Percentiles rank a stretch among this genome's conserved stretches.
These are phyloP conservation scores for Cyberlindnera meyerae DNA, from an alignment of 805 yeast genomes.

Conservation along the genomic window DNA sequence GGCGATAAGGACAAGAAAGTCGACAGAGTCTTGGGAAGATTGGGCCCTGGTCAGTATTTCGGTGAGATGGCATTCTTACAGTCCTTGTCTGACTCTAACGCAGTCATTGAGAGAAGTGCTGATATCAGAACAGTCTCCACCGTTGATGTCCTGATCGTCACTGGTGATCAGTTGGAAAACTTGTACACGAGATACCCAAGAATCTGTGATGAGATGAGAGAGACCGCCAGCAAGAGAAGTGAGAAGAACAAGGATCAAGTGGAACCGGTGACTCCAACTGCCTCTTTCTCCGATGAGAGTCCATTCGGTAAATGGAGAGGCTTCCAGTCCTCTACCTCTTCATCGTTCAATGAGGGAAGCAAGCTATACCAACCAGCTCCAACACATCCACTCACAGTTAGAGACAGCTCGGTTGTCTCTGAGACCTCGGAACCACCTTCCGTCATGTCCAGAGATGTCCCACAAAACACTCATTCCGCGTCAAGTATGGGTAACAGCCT, in stretches of 20 bases:
- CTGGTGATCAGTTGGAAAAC: constrained; percentile 48
- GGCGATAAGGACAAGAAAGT: constrained; percentile 22
- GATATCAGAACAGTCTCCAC: constrained; percentile 57
- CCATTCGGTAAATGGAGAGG: constrained; percentile 26
- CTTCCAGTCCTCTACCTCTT: constrained; percentile 12
- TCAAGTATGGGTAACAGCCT: constrained; percentile 6
- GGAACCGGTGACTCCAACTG: constrained; percentile 2
- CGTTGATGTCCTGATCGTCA: constrained; percentile 56
- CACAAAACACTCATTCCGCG: constrained; percentile 2
- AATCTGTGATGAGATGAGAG: constrained; percentile 53
- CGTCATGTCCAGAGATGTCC: constrained; percentile 1
- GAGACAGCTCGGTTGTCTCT: constrained; percentile 8
- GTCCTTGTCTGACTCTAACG: constrained; percentile 31
- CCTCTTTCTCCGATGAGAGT: constrained; percentile 3
- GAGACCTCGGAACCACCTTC: constrained; percentile 2
- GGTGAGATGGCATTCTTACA: constrained; percentile 74
- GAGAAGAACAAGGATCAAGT: constrained; percentile 25
- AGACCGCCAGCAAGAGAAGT: constrained; percentile 52
- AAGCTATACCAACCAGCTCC: background rate
- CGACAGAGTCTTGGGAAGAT: constrained; percentile 48
- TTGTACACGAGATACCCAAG: constrained; percentile 55
- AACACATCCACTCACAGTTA: too few species aligned
- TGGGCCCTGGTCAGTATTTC: constrained; percentile 60
- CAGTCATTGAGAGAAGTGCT: constrained; percentile 44
- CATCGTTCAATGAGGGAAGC: constrained; percentile 4